phyloP scores from a whole-genome alignment of 1,139 yeast genomes.

The Saccharomycopsis phalli region DNA sequence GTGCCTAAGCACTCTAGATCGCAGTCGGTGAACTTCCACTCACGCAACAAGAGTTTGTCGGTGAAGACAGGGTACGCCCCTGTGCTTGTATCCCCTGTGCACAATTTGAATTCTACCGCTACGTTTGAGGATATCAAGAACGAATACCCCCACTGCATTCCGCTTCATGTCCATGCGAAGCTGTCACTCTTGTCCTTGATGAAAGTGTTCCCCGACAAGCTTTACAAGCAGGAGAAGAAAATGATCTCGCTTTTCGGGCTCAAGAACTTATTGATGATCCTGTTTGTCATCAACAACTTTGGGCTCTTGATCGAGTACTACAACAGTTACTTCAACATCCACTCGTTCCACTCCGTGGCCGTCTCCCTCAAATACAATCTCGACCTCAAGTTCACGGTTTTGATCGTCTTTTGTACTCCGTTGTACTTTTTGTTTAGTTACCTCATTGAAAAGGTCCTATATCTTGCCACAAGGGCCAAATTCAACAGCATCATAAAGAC shows the following conservation, averaged over 20 bases:
- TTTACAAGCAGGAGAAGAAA: not conserved
- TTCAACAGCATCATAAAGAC: slow-evolving; percentile 13
- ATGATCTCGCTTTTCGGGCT: slow-evolving; percentile 28
- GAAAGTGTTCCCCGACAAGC: slow-evolving; percentile 6
- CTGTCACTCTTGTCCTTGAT: slow-evolving; percentile 16
- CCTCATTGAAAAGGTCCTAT: slow-evolving; percentile 28
- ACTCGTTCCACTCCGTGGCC: slow-evolving; percentile 29
- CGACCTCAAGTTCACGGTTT: slow-evolving; percentile 26
- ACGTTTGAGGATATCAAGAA: slow-evolving; percentile 14
- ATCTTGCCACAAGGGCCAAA: slow-evolving; percentile 18
- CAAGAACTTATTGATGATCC: slow-evolving; percentile 32
- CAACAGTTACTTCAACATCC: slow-evolving; percentile 20
- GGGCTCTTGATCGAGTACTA: slow-evolving; percentile 33
- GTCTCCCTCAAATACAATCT: slow-evolving; percentile 29
- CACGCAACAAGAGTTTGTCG: slow-evolving; percentile 18
- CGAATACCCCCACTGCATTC: slow-evolving; percentile 19
- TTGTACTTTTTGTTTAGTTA: slow-evolving; percentile 31
- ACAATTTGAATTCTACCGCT: slow-evolving; percentile 2
- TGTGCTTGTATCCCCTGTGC: slow-evolving; percentile 10
- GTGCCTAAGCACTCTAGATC: slow-evolving; percentile 9
- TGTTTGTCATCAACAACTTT: slow-evolving; percentile 31
- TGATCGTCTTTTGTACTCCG: slow-evolving; percentile 26
- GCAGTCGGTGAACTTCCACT: slow-evolving; percentile 20
- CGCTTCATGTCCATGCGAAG: slow-evolving; percentile 13
- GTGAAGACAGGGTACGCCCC: slow-evolving; percentile 6